Percentiles rank a stretch among this genome's conserved stretches.
Evolutionary conservation across 345 rosid species (phyloP).

Genomic region (Arabis alpina): DNA sequence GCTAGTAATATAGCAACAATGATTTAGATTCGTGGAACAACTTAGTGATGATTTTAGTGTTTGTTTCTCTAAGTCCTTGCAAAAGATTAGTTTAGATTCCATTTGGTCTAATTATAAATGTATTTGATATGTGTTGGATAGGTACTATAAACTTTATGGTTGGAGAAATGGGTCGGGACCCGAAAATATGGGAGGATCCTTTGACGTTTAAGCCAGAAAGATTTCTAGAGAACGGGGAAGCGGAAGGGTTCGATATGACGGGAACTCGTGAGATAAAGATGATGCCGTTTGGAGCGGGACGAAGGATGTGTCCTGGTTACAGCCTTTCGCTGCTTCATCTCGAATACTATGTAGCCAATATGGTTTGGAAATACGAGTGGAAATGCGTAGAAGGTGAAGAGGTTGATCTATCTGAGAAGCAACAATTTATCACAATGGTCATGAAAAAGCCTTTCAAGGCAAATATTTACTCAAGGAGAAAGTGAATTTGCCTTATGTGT

Average conservation of each 20-base stretch:
- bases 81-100: neutral
- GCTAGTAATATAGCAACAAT: too few species aligned
- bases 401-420: conserved; percentile 43
- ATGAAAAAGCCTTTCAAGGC: conserved; percentile 45
- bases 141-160: conserved; percentile 48
- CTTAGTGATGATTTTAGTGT: too few species aligned
- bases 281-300: conserved; percentile 48
- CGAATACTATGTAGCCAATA: conserved; percentile 40
- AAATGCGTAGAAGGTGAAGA: conserved; percentile 45
- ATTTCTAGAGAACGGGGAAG: conserved; percentile 44
- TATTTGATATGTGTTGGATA: conserved; percentile 2
- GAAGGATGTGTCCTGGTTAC: conserved; percentile 48
- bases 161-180: conserved; percentile 47
- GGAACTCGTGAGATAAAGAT: conserved; percentile 49
- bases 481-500: neutral
- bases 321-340: conserved; percentile 43
- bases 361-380: conserved; percentile 48
- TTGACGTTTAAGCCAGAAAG: conserved; percentile 42
- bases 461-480: conserved; percentile 33
- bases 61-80: too few species aligned
- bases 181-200: conserved; percentile 44
- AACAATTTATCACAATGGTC: conserved; percentile 47
- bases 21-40: too few species aligned
- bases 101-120: neutral
- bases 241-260: conserved; percentile 39